Evolutionary conservation across 495 filamentous ascomycete genomes (phyloP).

Genomic region (Aspergillus asperescens): DNA sequence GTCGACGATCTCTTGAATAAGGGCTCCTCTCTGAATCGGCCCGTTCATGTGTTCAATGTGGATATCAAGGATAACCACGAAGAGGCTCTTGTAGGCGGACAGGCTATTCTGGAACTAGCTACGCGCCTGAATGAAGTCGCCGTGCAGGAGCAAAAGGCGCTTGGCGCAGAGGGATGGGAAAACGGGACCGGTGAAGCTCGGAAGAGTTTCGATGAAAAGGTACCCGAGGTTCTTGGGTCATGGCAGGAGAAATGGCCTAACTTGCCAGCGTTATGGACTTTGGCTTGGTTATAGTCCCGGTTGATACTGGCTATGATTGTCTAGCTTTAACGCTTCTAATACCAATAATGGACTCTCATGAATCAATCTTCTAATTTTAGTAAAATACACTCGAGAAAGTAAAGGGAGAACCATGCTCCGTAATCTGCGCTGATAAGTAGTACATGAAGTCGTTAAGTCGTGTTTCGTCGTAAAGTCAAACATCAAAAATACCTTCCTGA

Average conservation of each 20-base stretch:
- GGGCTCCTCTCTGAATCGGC: slow-evolving; percentile 75
- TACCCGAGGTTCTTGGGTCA: slow-evolving; percentile 86
- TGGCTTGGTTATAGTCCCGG: slow-evolving; percentile 76
- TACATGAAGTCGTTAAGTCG: background rate
- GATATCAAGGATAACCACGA: slow-evolving; percentile 99
- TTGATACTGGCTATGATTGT: background rate
- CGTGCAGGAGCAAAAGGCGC: slow-evolving; percentile 61
- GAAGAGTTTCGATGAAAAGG: slow-evolving; percentile 80
- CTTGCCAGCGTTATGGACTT: slow-evolving; percentile 85
- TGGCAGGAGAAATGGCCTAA: slow-evolving; percentile 97
- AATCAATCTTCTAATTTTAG: background rate
- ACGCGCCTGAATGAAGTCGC: slow-evolving; percentile 81
- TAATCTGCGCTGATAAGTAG: background rate
- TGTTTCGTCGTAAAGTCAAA: background rate
- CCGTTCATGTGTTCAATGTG: slow-evolving; percentile 95
- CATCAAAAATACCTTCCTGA: background rate
- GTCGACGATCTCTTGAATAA: slow-evolving; percentile 87
- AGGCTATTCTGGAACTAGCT: slow-evolving; percentile 87
- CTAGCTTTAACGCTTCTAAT: background rate
- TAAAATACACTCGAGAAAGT: background rate
- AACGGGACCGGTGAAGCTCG: slow-evolving; percentile 61
- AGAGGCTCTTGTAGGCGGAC: slow-evolving; percentile 85
- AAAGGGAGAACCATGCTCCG: background rate
- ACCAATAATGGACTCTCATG: background rate
- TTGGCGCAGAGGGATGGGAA: slow-evolving; percentile 61